phyloP scores from a whole-genome alignment of 495 filamentous ascomycete genomes.

The Xylaria castorea region DNA sequence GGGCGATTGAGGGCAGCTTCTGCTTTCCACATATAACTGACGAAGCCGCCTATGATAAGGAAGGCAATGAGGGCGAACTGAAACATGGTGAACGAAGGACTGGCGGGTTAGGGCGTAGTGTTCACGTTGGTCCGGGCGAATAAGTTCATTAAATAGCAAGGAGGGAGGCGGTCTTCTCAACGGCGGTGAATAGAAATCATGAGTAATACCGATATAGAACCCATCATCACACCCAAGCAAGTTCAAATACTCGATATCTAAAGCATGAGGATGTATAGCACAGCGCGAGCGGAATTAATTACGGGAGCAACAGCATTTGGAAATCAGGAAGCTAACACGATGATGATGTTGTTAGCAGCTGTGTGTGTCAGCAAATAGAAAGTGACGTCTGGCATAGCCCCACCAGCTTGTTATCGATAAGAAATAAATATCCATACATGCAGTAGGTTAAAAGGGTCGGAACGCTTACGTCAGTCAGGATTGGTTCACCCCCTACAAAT shows the following conservation, averaged over 20 bases:
- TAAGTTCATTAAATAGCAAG: neutral
- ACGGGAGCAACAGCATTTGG: neutral
- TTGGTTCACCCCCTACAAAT: no score
- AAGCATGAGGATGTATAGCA: neutral
- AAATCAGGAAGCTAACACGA: neutral
- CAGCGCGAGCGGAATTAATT: neutral
- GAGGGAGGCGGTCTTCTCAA: neutral
- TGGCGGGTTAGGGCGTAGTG: neutral
- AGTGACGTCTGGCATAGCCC: conserved; percentile 5
- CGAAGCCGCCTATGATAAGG: conserved; percentile 44
- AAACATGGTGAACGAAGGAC: conserved; percentile 30
- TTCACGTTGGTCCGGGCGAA: neutral
- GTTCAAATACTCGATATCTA: neutral
- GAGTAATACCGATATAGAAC: conserved; percentile 6
- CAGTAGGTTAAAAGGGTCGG: no score
- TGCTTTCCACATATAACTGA: conserved; percentile 48
- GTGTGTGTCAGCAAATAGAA: conserved; percentile 7
- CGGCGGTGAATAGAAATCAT: conserved; percentile 19
- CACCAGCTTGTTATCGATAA: neutral
- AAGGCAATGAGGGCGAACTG: conserved; percentile 42
- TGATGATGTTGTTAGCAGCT: neutral
- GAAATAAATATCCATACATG: no score
- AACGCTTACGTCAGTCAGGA: no score
- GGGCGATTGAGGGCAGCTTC: conserved; percentile 49
- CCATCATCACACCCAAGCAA: conserved; percentile 14